phyloP scores from a whole-genome alignment of 73 alveolate genomes.

The Paramecium sexaurelia region DNA sequence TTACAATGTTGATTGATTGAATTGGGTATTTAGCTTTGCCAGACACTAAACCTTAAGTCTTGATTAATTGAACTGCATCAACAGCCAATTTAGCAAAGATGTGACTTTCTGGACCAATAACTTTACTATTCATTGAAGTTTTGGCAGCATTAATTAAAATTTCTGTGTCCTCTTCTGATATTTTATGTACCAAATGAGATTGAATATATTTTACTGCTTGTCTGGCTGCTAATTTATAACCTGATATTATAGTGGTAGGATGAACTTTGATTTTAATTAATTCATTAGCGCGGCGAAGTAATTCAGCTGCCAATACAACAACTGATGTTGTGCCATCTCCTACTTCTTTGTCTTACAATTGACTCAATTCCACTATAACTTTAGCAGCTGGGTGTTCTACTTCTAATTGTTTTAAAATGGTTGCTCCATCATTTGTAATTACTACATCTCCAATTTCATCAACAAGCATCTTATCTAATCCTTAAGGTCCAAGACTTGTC shows the following conservation, averaged over 20 bases:
- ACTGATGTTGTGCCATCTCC: constrained; percentile 99
- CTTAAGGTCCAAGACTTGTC: constrained; percentile 99
- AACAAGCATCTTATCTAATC: constrained; percentile 99
- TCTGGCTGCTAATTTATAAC: constrained; percentile 92
- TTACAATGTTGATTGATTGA: constrained; percentile 84
- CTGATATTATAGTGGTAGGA: constrained; percentile 98
- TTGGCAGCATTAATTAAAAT: constrained; percentile 91
- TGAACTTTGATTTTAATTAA: constrained; percentile 97
- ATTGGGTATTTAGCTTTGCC: constrained; percentile 91
- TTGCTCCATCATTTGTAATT: constrained; percentile 99
- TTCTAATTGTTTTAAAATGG: constrained; percentile 94
- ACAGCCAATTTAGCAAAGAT: constrained; percentile 94
- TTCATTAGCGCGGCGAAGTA: constrained; percentile 97
- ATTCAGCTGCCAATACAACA: constrained; percentile 98
- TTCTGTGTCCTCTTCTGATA: constrained; percentile 85
- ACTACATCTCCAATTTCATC: constrained; percentile 99
- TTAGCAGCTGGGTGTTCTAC: constrained; percentile 99
- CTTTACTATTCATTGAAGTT: constrained; percentile 92
- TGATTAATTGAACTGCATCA: constrained; percentile 75
- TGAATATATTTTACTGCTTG: constrained; percentile 88
- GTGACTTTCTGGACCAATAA: constrained; percentile 89
- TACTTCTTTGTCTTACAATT: constrained; percentile 96
- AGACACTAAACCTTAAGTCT: constrained; percentile 58
- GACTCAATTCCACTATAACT: constrained; percentile 98
- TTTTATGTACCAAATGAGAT: constrained; percentile 80